phyloP scores from a whole-genome alignment of 805 yeast species.

The Starmerella etchellsii region DNA sequence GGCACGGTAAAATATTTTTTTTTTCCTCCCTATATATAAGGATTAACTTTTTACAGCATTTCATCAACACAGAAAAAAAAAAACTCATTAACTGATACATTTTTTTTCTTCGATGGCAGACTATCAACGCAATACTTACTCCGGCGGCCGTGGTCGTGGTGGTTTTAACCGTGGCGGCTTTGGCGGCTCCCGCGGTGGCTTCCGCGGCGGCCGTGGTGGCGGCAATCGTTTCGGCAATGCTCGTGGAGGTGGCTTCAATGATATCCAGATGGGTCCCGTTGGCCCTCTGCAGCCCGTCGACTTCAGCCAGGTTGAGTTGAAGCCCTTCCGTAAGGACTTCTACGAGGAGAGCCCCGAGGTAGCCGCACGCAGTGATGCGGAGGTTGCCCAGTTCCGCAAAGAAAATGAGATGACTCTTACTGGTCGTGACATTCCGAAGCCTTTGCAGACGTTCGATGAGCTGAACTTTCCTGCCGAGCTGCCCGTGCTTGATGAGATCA shows the following conservation, averaged over 20 bases:
- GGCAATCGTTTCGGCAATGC: conserved; percentile 30
- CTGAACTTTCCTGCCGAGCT: conserved; percentile 91
- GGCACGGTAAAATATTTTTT: too few relatives aligned
- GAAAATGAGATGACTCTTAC: conserved; percentile 72
- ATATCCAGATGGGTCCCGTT: conserved; percentile 25
- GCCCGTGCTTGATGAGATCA: conserved; percentile 66
- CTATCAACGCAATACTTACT: not conserved
- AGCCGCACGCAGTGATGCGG: conserved; percentile 57
- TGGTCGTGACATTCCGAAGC: conserved; percentile 86
- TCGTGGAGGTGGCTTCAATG: conserved; percentile 33
- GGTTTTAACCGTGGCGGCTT: conserved; percentile 8
- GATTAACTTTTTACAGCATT: too few relatives aligned
- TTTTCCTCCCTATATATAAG: too few relatives aligned
- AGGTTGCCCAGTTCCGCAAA: conserved; percentile 62
- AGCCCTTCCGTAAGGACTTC: conserved; percentile 89
- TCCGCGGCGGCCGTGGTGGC: conserved; percentile 33
- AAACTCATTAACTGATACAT: too few relatives aligned
- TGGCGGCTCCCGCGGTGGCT: conserved; percentile 23
- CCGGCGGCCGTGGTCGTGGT: conserved; percentile 1
- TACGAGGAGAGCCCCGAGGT: conserved; percentile 78
- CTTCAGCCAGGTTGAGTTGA: conserved; percentile 67
- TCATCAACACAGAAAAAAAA: too few relatives aligned
- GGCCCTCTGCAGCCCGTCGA: conserved; percentile 50
- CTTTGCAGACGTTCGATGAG: conserved; percentile 84
- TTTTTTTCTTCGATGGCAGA: not conserved